Base-by-base conservation (phyloP, 73 alveolate genomes). In the Paramecium caudatum region DNA sequence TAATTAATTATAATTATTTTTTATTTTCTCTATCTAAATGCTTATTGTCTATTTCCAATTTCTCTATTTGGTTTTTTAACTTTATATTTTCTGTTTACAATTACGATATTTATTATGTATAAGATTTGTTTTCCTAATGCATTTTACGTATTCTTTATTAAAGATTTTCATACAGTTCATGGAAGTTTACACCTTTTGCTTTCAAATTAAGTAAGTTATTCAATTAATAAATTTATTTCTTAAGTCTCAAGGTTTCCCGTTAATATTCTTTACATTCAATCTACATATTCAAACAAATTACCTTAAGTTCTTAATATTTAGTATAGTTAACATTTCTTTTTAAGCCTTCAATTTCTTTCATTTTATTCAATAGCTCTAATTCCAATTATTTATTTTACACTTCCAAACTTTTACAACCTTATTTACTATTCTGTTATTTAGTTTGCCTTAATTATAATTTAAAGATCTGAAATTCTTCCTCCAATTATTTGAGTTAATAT, bases 191-290 rank as follows among this genome's bases (percentile, higher is more conserved):
- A 27, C 80, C 80, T 12, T 55, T 55, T 0, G 12, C 32, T 55
- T 55, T 55, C 8, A 27, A 55, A 55, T 55, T 55, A 10, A 55
- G n/a, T 5, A 55, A 25, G 23, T 55, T 10, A 55, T 55, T 55
- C 8, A 55, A 43, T 5, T 21, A 55, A 27, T 55, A 23, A 55
- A 55, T 55, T 55, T 55, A 21, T 55, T 55, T 55, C 30, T 43
- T 55, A 27, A 55, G 30, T 55, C 80, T 5, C 8, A 55, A 3
- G 21, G 46, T 27, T 55, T 55, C 80, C n/a, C 19, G 30, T 10
- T 55, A 23, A 55, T 55, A 55, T 55, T 55, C 80, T 43, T 55
- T 55, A 55, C 80, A 55, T 27, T 55, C 80, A 0, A 55, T 55
- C 30, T 55, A 10, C 12, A n/a, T n/a, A n/a, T n/a, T n/a, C n/a